Conservation (phyloP, 2,329 filamentous ascomycete species). For the Amphichorda felina region DNA sequence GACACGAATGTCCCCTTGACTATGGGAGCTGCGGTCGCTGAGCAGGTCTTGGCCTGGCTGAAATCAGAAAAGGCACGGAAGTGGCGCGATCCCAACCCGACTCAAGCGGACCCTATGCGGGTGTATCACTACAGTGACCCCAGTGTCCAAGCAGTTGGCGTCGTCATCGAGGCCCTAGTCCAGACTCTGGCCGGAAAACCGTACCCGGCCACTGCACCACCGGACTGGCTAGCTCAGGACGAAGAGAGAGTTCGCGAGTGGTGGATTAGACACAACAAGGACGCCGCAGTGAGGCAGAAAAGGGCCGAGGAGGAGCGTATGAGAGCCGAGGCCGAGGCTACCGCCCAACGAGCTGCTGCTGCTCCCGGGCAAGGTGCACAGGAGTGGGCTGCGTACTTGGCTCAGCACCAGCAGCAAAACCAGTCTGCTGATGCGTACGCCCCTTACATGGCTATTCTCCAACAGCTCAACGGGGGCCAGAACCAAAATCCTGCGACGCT, state of each 20-base stretch:
- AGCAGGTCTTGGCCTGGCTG: constrained; percentile 30
- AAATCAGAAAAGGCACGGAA: constrained; percentile 27
- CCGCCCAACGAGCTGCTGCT: constrained; percentile 13
- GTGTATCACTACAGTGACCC: constrained; percentile 28
- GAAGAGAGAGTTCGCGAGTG: constrained; percentile 36
- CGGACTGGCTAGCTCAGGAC: constrained; percentile 36
- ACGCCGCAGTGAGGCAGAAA: constrained; percentile 23
- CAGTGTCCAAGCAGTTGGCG: constrained; percentile 27
- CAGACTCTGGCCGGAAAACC: constrained; percentile 30
- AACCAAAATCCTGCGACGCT: constrained; percentile 6
- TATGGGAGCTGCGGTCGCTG: constrained; percentile 21
- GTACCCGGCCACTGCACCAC: constrained; percentile 37
- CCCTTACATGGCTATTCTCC: constrained; percentile 28
- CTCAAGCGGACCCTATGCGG: constrained; percentile 18
- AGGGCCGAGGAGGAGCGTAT: constrained; percentile 24
- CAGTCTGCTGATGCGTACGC: constrained; percentile 27
- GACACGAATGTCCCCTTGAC: constrained; percentile 14
- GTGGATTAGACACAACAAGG: constrained; percentile 36
- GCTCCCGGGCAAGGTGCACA: constrained; percentile 7
- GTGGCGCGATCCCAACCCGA: constrained; percentile 29
- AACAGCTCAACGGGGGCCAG: constrained; percentile 25
- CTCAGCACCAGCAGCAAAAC: constrained; percentile 12
- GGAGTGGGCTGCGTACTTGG: constrained; percentile 16
- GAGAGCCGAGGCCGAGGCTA: constrained; percentile 19
- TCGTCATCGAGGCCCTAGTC: constrained; percentile 28